These are phyloP conservation scores for Ogataea populi-albae DNA, from an alignment of 805 yeast species.

Conservation along the genomic window DNA sequence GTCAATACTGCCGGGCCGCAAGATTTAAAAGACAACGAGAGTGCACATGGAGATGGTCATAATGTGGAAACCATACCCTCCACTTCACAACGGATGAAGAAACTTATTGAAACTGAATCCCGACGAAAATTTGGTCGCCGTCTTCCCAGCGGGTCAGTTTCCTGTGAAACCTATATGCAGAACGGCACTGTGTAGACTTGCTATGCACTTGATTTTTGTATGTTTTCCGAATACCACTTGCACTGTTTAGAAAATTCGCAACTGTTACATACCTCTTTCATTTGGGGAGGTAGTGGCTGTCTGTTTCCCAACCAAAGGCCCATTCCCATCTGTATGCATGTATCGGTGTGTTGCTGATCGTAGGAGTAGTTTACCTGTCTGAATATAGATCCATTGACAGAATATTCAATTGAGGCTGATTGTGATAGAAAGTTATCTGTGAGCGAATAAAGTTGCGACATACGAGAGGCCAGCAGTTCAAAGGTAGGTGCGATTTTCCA, in stretches of 20 bases:
- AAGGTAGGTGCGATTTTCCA: conserved; percentile 60
- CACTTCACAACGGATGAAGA: conserved; percentile 1
- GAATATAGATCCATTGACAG: conserved; percentile 43
- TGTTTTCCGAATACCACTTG: conserved; percentile 34
- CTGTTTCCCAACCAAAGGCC: conserved; percentile 60
- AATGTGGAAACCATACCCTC: no score
- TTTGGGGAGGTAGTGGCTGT: conserved; percentile 43
- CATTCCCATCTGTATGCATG: conserved; percentile 35
- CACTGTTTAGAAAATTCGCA: conserved; percentile 53
- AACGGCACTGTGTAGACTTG: neutral
- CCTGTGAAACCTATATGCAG: no score
- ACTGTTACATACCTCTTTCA: conserved; percentile 42
- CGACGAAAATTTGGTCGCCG: conserved; percentile 19
- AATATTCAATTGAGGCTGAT: conserved; percentile 50
- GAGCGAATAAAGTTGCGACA: conserved; percentile 43
- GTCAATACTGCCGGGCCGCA: no score
- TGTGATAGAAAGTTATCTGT: conserved; percentile 37
- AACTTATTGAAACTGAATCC: conserved; percentile 10
- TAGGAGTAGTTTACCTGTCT: conserved; percentile 39
- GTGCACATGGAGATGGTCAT: no score
- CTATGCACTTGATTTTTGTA: conserved; percentile 1
- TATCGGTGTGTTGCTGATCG: conserved; percentile 30
- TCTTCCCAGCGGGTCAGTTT: conserved; percentile 27
- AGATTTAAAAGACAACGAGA: no score
- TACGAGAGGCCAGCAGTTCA: conserved; percentile 52